phyloP scores from a whole-genome alignment of 805 yeast species.

The Kazachstania africana region DNA sequence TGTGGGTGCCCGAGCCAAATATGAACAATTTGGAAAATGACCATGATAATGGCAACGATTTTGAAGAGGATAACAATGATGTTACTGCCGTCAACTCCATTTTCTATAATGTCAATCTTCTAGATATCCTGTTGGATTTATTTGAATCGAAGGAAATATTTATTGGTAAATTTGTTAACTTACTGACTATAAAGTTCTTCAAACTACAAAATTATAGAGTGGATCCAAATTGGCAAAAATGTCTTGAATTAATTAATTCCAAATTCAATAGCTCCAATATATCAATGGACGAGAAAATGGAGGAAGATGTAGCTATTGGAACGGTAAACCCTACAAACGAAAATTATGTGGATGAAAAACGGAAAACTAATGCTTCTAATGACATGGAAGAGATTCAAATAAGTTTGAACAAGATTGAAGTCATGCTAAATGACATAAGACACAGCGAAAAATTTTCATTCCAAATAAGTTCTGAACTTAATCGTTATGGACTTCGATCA shows the following conservation, averaged over 20 bases:
- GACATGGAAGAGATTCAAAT: slow-evolving; percentile 6
- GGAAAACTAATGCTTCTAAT: background rate
- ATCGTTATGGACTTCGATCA: too few species aligned
- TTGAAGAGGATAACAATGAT: background rate
- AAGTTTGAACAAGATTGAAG: slow-evolving; percentile 50
- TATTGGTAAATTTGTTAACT: slow-evolving; percentile 13
- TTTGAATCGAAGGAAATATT: slow-evolving; percentile 18
- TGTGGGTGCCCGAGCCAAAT: slow-evolving; percentile 15
- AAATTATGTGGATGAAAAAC: slow-evolving; percentile 1
- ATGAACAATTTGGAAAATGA: background rate
- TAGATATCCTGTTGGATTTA: slow-evolving; percentile 17
- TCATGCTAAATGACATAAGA: slow-evolving; percentile 68
- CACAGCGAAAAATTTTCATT: slow-evolving; percentile 41
- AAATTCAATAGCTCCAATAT: slow-evolving; percentile 5
- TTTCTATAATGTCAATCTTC: slow-evolving; percentile 9
- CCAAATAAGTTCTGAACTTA: slow-evolving; percentile 28
- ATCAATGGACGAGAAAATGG: too few species aligned
- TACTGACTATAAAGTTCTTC: slow-evolving; percentile 16
- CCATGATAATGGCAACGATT: background rate
- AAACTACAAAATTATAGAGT: slow-evolving; percentile 12
- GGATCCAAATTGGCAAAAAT: slow-evolving; percentile 17
- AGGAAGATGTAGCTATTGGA: background rate
- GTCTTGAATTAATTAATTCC: slow-evolving; percentile 11
- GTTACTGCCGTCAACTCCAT: background rate
- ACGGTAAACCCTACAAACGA: slow-evolving; percentile 2